Base-by-base conservation (phyloP, 208 protist species). In the Herpetomonas muscarum region DNA sequence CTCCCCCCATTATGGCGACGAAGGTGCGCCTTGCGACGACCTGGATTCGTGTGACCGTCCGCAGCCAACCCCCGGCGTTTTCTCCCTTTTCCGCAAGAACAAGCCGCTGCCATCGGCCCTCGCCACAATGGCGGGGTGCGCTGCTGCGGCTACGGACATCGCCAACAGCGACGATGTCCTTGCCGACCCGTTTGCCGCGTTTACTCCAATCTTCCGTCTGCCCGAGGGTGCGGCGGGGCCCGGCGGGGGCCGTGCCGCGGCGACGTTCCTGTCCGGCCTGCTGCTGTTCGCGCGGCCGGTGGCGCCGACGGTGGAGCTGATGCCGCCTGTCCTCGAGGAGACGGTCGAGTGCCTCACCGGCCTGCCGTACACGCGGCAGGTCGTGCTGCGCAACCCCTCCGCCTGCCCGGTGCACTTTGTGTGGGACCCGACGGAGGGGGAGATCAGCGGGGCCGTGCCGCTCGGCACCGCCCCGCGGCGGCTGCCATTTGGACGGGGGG, bases 371-470 rank as follows among this genome's bases (percentile, higher is more conserved):
- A 70, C 65, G n/a, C 82, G 88, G 19, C 75, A 76, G 26, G 74
- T 92, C 17, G 80, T 70, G 21, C 62, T 95, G 72, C 76, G 76
- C 47, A 95, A 92, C 67, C 70, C 67, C 45, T 89, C 83, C 0
- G 72, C 82, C 6, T 79, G 77, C 15, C 61, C 64, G 36, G 63
- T 95, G 26, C 75, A 85, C 62, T 95, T 92, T 45, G 44, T 70
- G 30, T 76, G 90, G 26, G 81, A 95, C 56, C 83, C 88, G 1
- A 80, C 64, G 4, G 55, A 55, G 29, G 67, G 52, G 13, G 82
- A 90, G 58, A 74, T 64, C 45, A 61, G 29, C 13, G 41, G 44
- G 13, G 67, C 58, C 25, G 30, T 73, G 44, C 51, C 24, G 29
- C 19, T 48, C 31, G 24, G 41, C 48, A 24, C 41, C 41, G 41